Percentiles rank a stretch among this genome's conserved stretches.
These are phyloP conservation scores for Plectosphaerella plurivora DNA, from an alignment of 2,329 filamentous ascomycete genomes.

Conservation along the genomic window DNA sequence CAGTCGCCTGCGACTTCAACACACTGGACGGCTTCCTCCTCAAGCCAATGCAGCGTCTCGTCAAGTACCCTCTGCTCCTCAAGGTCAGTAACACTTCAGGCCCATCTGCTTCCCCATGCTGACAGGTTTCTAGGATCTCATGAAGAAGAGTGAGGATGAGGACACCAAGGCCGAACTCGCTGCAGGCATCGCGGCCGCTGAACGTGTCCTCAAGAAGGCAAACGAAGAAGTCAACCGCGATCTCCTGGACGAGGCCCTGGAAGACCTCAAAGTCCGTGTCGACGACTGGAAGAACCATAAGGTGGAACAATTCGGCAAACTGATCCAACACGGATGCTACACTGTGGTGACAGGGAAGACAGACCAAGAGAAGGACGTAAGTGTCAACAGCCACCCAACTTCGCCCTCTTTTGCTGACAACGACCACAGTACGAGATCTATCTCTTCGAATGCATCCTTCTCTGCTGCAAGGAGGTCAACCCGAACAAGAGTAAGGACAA, in stretches of 20 bases:
- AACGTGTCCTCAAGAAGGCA: constrained; percentile 75
- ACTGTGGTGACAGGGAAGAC: constrained; percentile 86
- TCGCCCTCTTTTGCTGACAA: not conserved
- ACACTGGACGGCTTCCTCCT: constrained; percentile 88
- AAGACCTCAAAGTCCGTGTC: constrained; percentile 75
- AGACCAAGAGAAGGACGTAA: constrained; percentile 86
- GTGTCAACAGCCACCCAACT: constrained; percentile 20
- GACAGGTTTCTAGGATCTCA: constrained; percentile 59
- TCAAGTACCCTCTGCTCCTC: constrained; percentile 89
- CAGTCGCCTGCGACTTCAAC: constrained; percentile 81
- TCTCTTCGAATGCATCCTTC: constrained; percentile 88
- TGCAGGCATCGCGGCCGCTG: constrained; percentile 74
- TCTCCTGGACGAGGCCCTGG: constrained; percentile 75
- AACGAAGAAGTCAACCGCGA: constrained; percentile 91
- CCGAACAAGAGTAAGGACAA: constrained; percentile 80
- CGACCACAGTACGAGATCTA: constrained; percentile 83
- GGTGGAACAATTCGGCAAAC: constrained; percentile 84
- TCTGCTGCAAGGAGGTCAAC: constrained; percentile 95
- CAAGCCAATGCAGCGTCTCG: constrained; percentile 92
- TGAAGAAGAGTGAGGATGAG: constrained; percentile 77
- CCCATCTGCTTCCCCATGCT: constrained; percentile 9
- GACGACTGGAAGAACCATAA: constrained; percentile 97
- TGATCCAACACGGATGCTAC: constrained; percentile 85
- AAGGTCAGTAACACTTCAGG: constrained; percentile 50
- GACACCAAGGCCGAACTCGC: constrained; percentile 67